A percentile compares a stretch with the other conserved stretches of the same genome.
These are phyloP conservation scores for Ceratocystis harringtonii DNA, from an alignment of 2,329 filamentous ascomycete genomes.

Conservation along the genomic window DNA sequence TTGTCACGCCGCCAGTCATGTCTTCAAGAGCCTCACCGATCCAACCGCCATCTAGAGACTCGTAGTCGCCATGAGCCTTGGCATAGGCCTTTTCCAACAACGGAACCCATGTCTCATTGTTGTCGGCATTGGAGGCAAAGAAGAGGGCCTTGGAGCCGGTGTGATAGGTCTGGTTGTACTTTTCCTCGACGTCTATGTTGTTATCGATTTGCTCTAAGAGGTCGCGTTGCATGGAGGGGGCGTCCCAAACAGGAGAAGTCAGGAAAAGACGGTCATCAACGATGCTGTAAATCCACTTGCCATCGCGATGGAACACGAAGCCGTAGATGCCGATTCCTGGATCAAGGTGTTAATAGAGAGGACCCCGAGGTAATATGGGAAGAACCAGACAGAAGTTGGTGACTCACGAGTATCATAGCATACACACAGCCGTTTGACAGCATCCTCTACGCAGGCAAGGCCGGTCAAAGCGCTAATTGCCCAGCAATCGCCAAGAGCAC, in stretches of 20 bases:
- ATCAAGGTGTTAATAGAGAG: background rate
- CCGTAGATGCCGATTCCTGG: slow-evolving; percentile 63
- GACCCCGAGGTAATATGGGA: background rate
- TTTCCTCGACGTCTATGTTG: slow-evolving; percentile 50
- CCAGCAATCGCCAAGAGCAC: slow-evolving; percentile 68
- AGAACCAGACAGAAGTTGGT: background rate
- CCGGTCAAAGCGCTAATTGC: slow-evolving; percentile 65
- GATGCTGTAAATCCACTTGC: slow-evolving; percentile 83
- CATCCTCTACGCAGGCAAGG: slow-evolving; percentile 54
- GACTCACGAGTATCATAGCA: slow-evolving; percentile 47
- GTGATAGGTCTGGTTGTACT: slow-evolving; percentile 57
- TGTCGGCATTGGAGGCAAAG: slow-evolving; percentile 60
- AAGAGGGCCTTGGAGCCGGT: slow-evolving; percentile 63
- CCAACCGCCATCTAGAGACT: slow-evolving; percentile 54
- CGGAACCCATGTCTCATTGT: slow-evolving; percentile 71
- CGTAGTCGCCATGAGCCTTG: slow-evolving; percentile 68
- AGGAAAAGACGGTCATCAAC: slow-evolving; percentile 84
- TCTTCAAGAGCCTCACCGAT: slow-evolving; percentile 46
- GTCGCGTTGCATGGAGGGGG: slow-evolving; percentile 57
- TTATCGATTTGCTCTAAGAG: slow-evolving; percentile 62
- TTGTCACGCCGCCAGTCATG: slow-evolving; percentile 50
- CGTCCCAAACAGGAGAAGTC: slow-evolving; percentile 68
- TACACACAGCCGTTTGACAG: slow-evolving; percentile 61
- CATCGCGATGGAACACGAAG: slow-evolving; percentile 77
- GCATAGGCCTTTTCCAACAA: slow-evolving; percentile 72